phyloP scores from a whole-genome alignment of 2,329 filamentous ascomycete genomes.

The Beauveria sp. region DNA sequence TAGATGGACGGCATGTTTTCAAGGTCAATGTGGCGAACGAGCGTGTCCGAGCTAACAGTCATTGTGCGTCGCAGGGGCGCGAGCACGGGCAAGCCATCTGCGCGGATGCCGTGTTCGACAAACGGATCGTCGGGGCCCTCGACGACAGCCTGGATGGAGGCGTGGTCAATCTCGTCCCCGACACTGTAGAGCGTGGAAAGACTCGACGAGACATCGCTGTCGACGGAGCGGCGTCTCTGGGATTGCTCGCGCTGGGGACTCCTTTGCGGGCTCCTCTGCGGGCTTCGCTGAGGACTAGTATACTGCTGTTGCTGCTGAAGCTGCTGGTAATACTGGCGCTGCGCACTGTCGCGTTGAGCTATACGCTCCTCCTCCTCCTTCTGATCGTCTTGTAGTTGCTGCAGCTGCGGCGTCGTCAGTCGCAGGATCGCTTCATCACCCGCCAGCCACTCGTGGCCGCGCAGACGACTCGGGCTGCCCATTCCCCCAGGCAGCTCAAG shows the following conservation, averaged over 20 bases:
- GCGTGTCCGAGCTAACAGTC: constrained; percentile 8
- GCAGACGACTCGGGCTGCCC: constrained; percentile 37
- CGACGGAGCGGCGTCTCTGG: constrained; percentile 24
- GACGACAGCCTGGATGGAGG: not conserved
- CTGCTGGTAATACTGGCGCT: constrained; percentile 13
- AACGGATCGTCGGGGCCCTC: constrained; percentile 24
- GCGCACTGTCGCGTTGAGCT: not conserved
- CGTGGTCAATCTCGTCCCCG: constrained; percentile 26
- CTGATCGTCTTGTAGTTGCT: not conserved
- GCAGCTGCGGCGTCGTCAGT: not conserved
- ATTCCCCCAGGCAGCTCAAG: constrained; percentile 28
- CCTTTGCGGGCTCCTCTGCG: constrained; percentile 11
- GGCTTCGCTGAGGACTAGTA: constrained; percentile 14
- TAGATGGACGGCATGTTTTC: constrained; percentile 7
- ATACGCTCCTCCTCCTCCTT: not conserved
- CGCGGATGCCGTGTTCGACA: constrained; percentile 15
- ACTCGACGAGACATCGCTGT: constrained; percentile 43
- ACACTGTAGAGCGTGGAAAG: constrained; percentile 52
- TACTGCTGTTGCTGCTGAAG: constrained; percentile 5
- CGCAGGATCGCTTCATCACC: constrained; percentile 7
- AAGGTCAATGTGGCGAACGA: not conserved
- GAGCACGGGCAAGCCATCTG: not conserved
- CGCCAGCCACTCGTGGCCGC: constrained; percentile 21
- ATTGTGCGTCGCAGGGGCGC: constrained; percentile 7
- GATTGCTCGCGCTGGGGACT: constrained; percentile 3